A percentile compares a stretch with the other conserved stretches of the same genome.
phyloP scores from a whole-genome alignment of 1,139 yeast genomes.

The Geotrichum europaeum region DNA sequence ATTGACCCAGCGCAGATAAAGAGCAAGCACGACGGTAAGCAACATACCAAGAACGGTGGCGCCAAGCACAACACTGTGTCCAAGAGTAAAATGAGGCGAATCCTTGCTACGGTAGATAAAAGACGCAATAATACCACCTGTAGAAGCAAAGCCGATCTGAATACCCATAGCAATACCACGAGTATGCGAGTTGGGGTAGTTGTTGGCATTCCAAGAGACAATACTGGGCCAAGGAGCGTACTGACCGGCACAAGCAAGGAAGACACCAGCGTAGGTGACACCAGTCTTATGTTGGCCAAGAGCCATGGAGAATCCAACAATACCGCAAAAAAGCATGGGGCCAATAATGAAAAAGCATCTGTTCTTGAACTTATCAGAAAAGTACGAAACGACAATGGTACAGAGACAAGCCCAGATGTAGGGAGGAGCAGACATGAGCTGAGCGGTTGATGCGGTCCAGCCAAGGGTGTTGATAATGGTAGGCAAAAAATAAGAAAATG shows the following conservation, averaged over 20 bases:
- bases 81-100: constrained; percentile 11
- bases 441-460: constrained; percentile 28
- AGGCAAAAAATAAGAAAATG: constrained; percentile 32
- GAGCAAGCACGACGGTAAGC: background rate
- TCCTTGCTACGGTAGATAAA: constrained; percentile 33
- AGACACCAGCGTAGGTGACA: constrained; percentile 11
- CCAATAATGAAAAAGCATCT: constrained; percentile 34
- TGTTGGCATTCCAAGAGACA: constrained; percentile 16
- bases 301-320: constrained; percentile 12
- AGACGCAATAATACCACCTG: constrained; percentile 39
- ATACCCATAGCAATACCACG: constrained; percentile 16
- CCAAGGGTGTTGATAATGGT: constrained; percentile 33
- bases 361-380: constrained; percentile 32
- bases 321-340: constrained; percentile 22
- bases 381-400: constrained; percentile 32
- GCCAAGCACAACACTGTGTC: constrained; percentile 10
- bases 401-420: constrained; percentile 34
- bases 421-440: constrained; percentile 35
- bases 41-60: background rate
- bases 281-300: background rate
- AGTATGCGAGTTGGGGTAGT: constrained; percentile 12
- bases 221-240: constrained; percentile 14
- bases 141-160: constrained; percentile 14
- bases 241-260: constrained; percentile 14
- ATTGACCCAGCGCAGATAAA: background rate